Percentiles rank a stretch among this genome's conserved stretches.
phyloP scores from a whole-genome alignment of 116 monocot species.

The Trichopus zeylanicus region DNA sequence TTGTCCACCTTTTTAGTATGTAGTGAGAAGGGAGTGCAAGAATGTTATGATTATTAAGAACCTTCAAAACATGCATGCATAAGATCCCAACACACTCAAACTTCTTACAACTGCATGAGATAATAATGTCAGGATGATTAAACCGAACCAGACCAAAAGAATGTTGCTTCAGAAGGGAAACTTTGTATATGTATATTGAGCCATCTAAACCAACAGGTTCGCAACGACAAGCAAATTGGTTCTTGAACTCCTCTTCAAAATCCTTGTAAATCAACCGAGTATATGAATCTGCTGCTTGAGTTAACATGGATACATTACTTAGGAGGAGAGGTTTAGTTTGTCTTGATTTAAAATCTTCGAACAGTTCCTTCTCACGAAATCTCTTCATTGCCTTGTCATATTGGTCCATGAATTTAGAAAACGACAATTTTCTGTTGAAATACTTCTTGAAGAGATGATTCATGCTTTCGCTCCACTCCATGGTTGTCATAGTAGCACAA shows the following conservation, averaged over 20 bases:
- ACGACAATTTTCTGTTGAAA: slow-evolving; percentile 43
- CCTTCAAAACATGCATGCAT: slow-evolving; percentile 62
- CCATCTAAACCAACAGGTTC: slow-evolving; percentile 29
- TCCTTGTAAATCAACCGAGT: slow-evolving; percentile 37
- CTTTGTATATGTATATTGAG: slow-evolving; percentile 25
- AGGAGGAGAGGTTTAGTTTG: slow-evolving; percentile 32
- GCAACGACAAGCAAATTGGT: slow-evolving; percentile 41
- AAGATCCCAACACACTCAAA: slow-evolving; percentile 52
- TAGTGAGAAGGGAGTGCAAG: slow-evolving; percentile 49
- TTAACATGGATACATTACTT: slow-evolving; percentile 39
- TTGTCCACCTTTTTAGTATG: slow-evolving; percentile 53
- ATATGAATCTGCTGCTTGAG: slow-evolving; percentile 52
- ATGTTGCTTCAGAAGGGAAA: slow-evolving; percentile 19
- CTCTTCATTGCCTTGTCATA: slow-evolving; percentile 24
- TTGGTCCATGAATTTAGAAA: slow-evolving; percentile 33
- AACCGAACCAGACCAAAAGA: slow-evolving; percentile 29
- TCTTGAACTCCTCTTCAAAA: slow-evolving; percentile 49
- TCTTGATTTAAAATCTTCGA: slow-evolving; percentile 42
- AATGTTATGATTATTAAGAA: slow-evolving; percentile 56
- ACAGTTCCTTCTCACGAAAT: slow-evolving; percentile 36
- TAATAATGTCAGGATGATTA: slow-evolving; percentile 15
- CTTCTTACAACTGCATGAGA: slow-evolving; percentile 49
- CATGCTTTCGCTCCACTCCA: slow-evolving; percentile 40
- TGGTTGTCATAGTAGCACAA: slow-evolving; percentile 30
- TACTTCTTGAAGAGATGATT: slow-evolving; percentile 28